Base-by-base conservation (phyloP, 371 early-diverging fungal genomes). In the Mycotypha africana region DNA sequence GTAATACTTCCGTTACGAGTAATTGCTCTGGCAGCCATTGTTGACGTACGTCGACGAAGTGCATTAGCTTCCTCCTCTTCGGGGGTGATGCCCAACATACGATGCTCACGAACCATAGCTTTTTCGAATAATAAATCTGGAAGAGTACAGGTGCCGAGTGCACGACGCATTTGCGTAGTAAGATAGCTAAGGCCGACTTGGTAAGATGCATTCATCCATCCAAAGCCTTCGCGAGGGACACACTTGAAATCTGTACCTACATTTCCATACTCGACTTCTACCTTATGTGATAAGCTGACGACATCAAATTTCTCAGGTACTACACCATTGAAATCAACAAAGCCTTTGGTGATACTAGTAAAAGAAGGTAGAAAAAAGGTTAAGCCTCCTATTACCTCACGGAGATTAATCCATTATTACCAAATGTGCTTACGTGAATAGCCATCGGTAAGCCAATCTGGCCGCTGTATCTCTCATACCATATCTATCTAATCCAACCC, bases 251-350 rank as follows among this genome's bases (percentile, higher is more conserved):
- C 97, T 0, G 82, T 78, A 2, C 98, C 98, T 0, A 96, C 93
- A 48, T 92, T 91, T 41, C 96, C 96, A 53, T 95, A 95, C 72
- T 97, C 98, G 6, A 95, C 98, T 45, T 93, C 75, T 14, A 95
- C 87, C 23, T 77, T 74, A 65, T 97, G 98, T 17, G 91, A 88
- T 74, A 94, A 78, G 36, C 79, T 78, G 21, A 94, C 96, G 3
- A 96, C 88, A 55, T 96, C 95, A 58, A 93, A 94, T 62, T 97
- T 97, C 36, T 97, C 98, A 0, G 95, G 95, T 0, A 97, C 98
- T 2, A 94, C 93, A 4, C 98, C 98, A 62, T 95, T 97, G 49
- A 88, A 95, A 55, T 97, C 96, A 2, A 93, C 93, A 78, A 96
- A 97, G 1, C 92, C 72, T 54, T 93, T 89, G 23, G 92, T 91